phyloP scores from a whole-genome alignment of 2,329 filamentous ascomycete genomes.

The Albifimbria verrucaria region DNA sequence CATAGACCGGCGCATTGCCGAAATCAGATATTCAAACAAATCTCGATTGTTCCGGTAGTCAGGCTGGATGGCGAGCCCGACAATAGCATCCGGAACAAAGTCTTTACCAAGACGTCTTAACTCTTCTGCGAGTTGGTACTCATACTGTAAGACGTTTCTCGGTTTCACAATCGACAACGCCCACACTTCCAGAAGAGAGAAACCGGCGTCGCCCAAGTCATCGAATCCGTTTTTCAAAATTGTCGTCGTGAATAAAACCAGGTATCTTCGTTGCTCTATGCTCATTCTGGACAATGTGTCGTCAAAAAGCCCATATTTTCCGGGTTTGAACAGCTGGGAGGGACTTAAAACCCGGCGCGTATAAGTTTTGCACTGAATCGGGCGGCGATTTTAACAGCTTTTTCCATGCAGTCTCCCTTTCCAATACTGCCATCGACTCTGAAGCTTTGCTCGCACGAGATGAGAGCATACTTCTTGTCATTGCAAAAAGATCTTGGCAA shows the following conservation, averaged over 20 bases:
- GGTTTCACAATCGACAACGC: slow-evolving; percentile 50
- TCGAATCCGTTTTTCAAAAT: slow-evolving; percentile 45
- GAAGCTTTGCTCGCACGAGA: slow-evolving; percentile 7
- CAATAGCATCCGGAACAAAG: slow-evolving; percentile 39
- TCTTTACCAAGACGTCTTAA: slow-evolving; percentile 38
- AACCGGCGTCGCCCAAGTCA: slow-evolving; percentile 42
- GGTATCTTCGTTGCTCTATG: slow-evolving; percentile 39
- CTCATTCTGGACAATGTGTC: slow-evolving; percentile 34
- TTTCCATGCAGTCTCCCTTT: slow-evolving; percentile 37
- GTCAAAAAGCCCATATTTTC: slow-evolving; percentile 50
- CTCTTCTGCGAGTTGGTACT: slow-evolving; percentile 46
- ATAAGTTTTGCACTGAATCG: slow-evolving; percentile 43
- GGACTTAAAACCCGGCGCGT: slow-evolving; percentile 40
- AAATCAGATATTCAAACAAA: slow-evolving; percentile 46
- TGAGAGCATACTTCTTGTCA: slow-evolving; percentile 38
- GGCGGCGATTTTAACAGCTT: slow-evolving; percentile 41
- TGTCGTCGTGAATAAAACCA: slow-evolving; percentile 49
- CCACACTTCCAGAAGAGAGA: slow-evolving; percentile 51
- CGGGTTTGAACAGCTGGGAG: slow-evolving; percentile 41
- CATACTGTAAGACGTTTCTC: slow-evolving; percentile 39
- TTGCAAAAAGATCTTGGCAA: slow-evolving; percentile 43
- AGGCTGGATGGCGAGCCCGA: slow-evolving; percentile 33
- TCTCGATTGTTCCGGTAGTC: slow-evolving; percentile 46
- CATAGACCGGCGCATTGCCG: slow-evolving; percentile 47
- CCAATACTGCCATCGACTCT: slow-evolving; percentile 11